These are phyloP conservation scores for Phyllosticta capitalensis DNA, from an alignment of 2,329 filamentous ascomycete species.

Conservation along the genomic window DNA sequence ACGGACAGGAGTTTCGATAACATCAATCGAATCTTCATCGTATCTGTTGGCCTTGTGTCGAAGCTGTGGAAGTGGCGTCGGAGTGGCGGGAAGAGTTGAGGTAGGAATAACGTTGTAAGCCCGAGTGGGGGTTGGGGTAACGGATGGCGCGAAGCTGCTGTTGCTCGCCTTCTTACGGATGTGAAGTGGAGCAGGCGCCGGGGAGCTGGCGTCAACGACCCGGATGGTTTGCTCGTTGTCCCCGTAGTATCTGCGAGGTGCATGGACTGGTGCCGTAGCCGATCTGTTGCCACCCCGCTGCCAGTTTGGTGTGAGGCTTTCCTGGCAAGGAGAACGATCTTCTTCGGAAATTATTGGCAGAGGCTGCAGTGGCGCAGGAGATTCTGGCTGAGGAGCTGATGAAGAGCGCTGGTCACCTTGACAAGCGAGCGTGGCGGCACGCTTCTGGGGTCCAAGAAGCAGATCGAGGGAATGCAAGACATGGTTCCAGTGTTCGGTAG, in stretches of 20 bases:
- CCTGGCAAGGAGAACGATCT: constrained; percentile 26
- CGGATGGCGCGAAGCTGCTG: constrained; percentile 14
- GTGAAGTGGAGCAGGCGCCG: constrained; percentile 39
- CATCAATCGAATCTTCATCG: not conserved
- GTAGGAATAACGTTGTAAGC: constrained; percentile 1
- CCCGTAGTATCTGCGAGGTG: constrained; percentile 13
- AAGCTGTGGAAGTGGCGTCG: not conserved
- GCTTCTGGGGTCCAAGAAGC: constrained; percentile 3
- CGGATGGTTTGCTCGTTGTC: constrained; percentile 42
- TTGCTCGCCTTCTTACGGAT: constrained; percentile 42
- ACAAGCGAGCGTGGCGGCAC: constrained; percentile 3
- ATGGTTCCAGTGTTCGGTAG: constrained; percentile 46
- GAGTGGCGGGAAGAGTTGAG: not conserved
- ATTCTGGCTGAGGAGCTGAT: constrained; percentile 37
- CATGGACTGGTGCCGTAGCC: constrained; percentile 33
- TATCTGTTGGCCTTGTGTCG: constrained; percentile 3
- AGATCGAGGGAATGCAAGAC: constrained; percentile 25
- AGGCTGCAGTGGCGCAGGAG: constrained; percentile 21
- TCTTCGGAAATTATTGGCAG: constrained; percentile 47
- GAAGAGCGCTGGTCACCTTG: constrained; percentile 29
- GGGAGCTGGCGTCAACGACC: constrained; percentile 45
- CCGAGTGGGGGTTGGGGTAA: not conserved
- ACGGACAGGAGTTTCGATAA: not conserved
- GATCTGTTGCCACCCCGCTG: constrained; percentile 25
- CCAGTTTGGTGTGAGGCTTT: constrained; percentile 21